phyloP scores from a whole-genome alignment of 2,329 filamentous ascomycete genomes.

The Pestalotiopsis sp. region DNA sequence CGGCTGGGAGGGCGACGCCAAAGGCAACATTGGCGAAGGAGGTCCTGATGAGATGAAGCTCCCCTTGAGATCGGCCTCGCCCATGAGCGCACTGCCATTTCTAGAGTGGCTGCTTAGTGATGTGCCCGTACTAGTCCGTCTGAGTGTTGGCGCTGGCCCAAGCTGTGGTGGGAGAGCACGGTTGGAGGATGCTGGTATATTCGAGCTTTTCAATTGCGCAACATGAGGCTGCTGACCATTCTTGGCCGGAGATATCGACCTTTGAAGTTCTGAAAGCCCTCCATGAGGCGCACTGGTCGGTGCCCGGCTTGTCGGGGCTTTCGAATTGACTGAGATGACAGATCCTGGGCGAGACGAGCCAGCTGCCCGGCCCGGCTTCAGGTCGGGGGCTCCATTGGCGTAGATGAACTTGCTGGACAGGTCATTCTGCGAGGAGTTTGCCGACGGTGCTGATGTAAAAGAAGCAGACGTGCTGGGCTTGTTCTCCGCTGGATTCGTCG shows the following conservation, averaged over 20 bases:
- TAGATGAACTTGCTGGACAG: conserved; percentile 72
- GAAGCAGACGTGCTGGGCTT: conserved; percentile 35
- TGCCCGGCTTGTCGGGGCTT: conserved; percentile 41
- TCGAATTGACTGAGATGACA: conserved; percentile 46
- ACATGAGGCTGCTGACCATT: conserved; percentile 23
- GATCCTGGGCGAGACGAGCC: conserved; percentile 45
- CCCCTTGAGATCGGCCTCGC: conserved; percentile 16
- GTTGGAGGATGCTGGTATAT: conserved; percentile 22
- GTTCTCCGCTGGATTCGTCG: conserved; percentile 35
- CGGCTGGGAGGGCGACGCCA: conserved; percentile 33
- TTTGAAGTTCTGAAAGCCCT: conserved; percentile 32
- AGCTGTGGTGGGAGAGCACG: conserved; percentile 40
- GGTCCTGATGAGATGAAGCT: conserved; percentile 14
- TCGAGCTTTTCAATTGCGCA: conserved; percentile 19
- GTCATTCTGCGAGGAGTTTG: conserved; percentile 37
- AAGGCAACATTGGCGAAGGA: conserved; percentile 31
- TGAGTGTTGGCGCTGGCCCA: conserved; percentile 35
- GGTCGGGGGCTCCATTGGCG: conserved; percentile 65
- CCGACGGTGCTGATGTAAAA: conserved; percentile 35
- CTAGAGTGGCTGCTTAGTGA: conserved; percentile 42
- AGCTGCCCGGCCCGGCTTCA: conserved; percentile 36
- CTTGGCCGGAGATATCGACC: conserved; percentile 56
- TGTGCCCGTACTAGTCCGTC: conserved; percentile 45
- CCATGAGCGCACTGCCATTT: conserved; percentile 36
- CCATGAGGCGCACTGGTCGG: conserved; percentile 26